These are phyloP conservation scores for Eragrostis nindensis DNA, from an alignment of 176 grass and related monocot genomes.

Conservation along the genomic window DNA sequence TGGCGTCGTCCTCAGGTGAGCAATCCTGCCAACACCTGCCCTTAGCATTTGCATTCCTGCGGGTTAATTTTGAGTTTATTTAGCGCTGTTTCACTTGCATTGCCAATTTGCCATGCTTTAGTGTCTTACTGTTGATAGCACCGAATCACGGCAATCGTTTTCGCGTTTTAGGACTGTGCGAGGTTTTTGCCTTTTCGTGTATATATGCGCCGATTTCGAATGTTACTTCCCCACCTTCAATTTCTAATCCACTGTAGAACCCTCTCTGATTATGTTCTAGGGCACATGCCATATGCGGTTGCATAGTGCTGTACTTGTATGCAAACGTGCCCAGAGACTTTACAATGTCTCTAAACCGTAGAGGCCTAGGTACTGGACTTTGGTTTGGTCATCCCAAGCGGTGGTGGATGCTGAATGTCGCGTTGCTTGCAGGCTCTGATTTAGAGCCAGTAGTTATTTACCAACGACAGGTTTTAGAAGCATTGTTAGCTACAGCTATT, in stretches of 20 bases:
- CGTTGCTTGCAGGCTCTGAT: background rate
- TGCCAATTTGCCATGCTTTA: background rate
- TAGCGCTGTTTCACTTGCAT: background rate
- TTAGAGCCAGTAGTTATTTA: background rate
- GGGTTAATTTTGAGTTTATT: background rate
- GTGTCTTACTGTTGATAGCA: background rate
- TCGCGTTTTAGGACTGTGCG: background rate
- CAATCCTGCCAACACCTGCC: background rate
- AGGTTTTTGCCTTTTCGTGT: background rate
- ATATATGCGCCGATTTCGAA: background rate
- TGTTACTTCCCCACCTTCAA: background rate
- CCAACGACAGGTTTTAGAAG: background rate
- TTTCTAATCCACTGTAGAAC: background rate
- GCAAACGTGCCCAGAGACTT: background rate
- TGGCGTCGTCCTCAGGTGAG: conserved; percentile 39
- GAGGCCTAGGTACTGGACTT: background rate
- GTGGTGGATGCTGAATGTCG: background rate
- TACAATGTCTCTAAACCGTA: background rate
- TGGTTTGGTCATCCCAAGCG: background rate
- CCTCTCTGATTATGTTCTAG: background rate
- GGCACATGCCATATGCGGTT: background rate
- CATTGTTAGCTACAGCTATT: background rate
- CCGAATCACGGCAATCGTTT: background rate
- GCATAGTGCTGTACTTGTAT: background rate
- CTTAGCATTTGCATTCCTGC: background rate